Conservation (phyloP, 495 filamentous ascomycete genomes). For the Hypoxylon rickii region DNA sequence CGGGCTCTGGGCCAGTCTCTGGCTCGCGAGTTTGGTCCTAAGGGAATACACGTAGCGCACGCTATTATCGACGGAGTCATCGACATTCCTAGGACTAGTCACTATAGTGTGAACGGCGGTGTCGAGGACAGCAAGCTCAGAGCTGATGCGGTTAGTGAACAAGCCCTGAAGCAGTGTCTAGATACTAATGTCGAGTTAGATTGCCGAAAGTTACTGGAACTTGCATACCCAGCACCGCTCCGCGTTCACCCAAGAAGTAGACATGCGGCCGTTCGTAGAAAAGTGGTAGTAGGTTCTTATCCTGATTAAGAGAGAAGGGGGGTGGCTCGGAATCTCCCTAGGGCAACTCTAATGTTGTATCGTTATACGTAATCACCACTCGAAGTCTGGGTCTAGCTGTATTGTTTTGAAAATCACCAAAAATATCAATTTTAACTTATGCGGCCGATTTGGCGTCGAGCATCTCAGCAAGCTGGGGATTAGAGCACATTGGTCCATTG, state of each 20-base stretch:
- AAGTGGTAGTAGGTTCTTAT: conserved; percentile 54
- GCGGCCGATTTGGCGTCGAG: background rate
- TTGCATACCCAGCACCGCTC: conserved; percentile 83
- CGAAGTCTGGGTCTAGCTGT: too few species aligned
- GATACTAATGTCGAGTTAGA: conserved; percentile 53
- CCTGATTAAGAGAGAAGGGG: too few species aligned
- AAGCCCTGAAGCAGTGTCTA: background rate
- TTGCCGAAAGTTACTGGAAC: conserved; percentile 88
- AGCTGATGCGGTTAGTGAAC: conserved; percentile 66
- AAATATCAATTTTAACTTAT: too few species aligned
- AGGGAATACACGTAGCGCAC: conserved; percentile 88
- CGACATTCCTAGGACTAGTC: conserved; percentile 75
- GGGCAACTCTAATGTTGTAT: too few species aligned
- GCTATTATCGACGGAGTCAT: conserved; percentile 88
- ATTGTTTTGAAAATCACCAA: too few species aligned
- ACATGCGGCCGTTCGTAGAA: conserved; percentile 79
- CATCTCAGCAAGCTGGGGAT: background rate
- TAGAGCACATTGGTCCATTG: background rate
- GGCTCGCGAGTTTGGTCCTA: conserved; percentile 84
- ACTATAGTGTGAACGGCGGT: conserved; percentile 59
- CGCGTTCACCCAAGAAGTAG: conserved; percentile 83
- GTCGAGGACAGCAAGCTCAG: conserved; percentile 73
- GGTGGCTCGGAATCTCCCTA: too few species aligned
- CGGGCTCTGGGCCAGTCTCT: conserved; percentile 78
- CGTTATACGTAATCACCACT: too few species aligned